phyloP scores from a whole-genome alignment of 768 basidiomycete genomes.

The Lactifluus rugatus region DNA sequence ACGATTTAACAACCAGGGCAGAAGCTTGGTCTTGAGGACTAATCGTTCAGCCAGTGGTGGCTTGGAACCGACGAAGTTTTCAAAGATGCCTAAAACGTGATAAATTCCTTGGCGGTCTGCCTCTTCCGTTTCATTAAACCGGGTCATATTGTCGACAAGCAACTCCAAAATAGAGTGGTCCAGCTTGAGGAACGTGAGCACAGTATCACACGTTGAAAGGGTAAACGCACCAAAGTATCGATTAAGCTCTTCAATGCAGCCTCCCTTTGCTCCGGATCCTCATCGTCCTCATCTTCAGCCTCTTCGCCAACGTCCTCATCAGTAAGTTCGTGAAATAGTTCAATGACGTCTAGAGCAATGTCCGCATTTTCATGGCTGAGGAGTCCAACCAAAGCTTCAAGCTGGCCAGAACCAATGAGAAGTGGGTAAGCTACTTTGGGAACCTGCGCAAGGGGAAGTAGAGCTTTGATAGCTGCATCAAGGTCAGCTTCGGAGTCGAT shows the following conservation, averaged over 20 bases:
- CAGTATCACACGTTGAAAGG: not conserved
- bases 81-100: conserved; percentile 89
- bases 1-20: conserved; percentile 73
- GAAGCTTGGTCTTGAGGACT: conserved; percentile 61
- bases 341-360: conserved; percentile 92
- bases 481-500: conserved; percentile 98
- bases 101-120: conserved; percentile 87
- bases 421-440: conserved; percentile 84
- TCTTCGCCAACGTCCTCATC: conserved; percentile 92
- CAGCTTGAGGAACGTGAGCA: conserved; percentile 38
- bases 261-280: conserved; percentile 48
- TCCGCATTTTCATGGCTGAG: conserved; percentile 95
- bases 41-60: conserved; percentile 64
- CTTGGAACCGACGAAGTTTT: conserved; percentile 83
- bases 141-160: conserved; percentile 77
- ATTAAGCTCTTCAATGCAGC: conserved; percentile 67
- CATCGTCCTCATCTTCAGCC: conserved; percentile 53
- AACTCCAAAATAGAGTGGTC: conserved; percentile 80
- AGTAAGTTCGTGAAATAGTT: conserved; percentile 86
- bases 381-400: conserved; percentile 67
- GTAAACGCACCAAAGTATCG: conserved; percentile 56
- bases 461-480: conserved; percentile 73
- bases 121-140: conserved; percentile 88
- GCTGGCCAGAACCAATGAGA: conserved; percentile 64
- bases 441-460: conserved; percentile 83